Evolutionary conservation across 768 basidiomycete genomes (phyloP).

Genomic region (Mycena albidolilacea): DNA sequence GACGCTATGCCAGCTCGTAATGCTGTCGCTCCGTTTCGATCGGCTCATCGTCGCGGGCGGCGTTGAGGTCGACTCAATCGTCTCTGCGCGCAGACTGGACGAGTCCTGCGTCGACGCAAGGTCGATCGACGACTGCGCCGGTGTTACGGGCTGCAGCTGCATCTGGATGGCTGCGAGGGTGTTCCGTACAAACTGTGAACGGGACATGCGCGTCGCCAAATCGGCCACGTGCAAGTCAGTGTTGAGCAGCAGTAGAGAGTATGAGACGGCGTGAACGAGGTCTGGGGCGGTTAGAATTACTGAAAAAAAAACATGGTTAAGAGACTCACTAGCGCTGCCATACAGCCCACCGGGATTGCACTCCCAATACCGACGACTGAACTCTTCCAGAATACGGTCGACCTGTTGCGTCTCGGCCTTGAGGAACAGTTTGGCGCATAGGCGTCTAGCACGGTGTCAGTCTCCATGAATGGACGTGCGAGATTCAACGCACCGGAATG

Average conservation of each 20-base stretch:
- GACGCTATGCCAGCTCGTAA: conserved; percentile 88
- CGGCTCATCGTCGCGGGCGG: conserved; percentile 50
- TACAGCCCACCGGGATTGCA: conserved; percentile 89
- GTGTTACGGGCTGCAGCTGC: conserved; percentile 67
- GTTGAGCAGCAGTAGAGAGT: conserved; percentile 94
- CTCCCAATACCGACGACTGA: conserved; percentile 92
- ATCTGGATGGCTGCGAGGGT: conserved; percentile 90
- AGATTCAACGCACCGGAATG: conserved; percentile 78
- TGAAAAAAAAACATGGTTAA: not conserved
- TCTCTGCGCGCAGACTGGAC: conserved; percentile 73
- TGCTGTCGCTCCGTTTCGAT: conserved; percentile 85
- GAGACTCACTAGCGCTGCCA: conserved; percentile 83
- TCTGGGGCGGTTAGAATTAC: conserved; percentile 59
- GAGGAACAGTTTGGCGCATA: conserved; percentile 93
- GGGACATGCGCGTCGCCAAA: conserved; percentile 89
- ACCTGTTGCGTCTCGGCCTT: conserved; percentile 99
- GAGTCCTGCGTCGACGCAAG: conserved; percentile 71
- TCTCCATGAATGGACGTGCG: conserved; percentile 4
- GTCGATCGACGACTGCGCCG: conserved; percentile 71
- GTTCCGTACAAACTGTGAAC: conserved; percentile 92
- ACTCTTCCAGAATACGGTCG: conserved; percentile 94
- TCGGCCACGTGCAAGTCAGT: conserved; percentile 98
- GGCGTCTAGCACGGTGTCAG: conserved; percentile 62
- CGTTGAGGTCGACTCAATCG: conserved; percentile 45
- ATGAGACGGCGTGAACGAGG: conserved; percentile 95